These are phyloP conservation scores for Phytopythium kandeliae DNA, from an alignment of 352 stramenopile genomes.

Conservation along the genomic window DNA sequence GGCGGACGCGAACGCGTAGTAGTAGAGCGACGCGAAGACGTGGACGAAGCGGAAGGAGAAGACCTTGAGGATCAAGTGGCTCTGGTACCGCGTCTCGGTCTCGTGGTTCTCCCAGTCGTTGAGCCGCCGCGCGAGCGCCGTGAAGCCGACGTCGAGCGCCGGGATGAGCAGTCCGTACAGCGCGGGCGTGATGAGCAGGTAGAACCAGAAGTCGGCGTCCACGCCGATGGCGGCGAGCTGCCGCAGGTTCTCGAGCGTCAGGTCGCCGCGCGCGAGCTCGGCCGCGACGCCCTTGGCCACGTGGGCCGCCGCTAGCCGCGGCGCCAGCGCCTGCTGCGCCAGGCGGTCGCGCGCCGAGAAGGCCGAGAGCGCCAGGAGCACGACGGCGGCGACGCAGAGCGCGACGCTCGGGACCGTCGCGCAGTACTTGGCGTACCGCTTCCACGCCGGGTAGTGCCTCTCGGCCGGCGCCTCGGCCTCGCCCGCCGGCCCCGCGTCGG, in stretches of 20 bases:
- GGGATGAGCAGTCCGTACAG: conserved; percentile 85
- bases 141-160: conserved; percentile 80
- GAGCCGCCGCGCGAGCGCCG: conserved; percentile 76
- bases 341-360: conserved; percentile 81
- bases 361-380: conserved; percentile 54
- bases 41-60: conserved; percentile 98
- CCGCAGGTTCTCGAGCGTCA: conserved; percentile 58
- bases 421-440: conserved; percentile 69
- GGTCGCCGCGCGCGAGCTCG: conserved; percentile 27
- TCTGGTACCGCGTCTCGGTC: conserved; percentile 81
- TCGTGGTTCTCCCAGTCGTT: conserved; percentile 94
- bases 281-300: conserved; percentile 43
- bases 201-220: conserved; percentile 79
- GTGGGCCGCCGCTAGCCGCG: conserved; percentile 29
- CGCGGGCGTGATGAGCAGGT: conserved; percentile 77
- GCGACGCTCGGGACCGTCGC: conserved; percentile 62
- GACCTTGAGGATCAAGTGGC: conserved; percentile 97
- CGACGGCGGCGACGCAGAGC: conserved; percentile 42
- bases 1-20: conserved; percentile 87
- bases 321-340: conserved; percentile 39
- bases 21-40: conserved; percentile 95
- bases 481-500: conserved; percentile 1
- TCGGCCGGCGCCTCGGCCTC: conserved; percentile 9
- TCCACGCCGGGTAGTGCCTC: conserved; percentile 60
- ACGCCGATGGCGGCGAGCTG: conserved; percentile 54